These are phyloP conservation scores for Teunomyces stri DNA, from an alignment of 805 yeast species.

Conservation along the genomic window DNA sequence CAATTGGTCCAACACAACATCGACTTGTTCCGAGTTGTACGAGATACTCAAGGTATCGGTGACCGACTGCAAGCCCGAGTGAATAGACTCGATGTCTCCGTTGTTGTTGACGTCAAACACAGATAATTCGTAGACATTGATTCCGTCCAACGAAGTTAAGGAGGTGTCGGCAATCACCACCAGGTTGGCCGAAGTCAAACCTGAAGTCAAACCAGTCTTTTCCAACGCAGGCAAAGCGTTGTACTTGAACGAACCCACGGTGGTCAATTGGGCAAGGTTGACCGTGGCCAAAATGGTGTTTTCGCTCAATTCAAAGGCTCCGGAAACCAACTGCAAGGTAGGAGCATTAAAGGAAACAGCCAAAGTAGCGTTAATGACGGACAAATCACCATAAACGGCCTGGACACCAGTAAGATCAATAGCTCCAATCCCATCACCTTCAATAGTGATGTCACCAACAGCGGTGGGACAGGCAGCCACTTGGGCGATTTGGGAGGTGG, in stretches of 20 bases:
- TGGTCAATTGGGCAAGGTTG: slow-evolving; percentile 72
- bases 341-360: slow-evolving; percentile 76
- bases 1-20: slow-evolving; percentile 65
- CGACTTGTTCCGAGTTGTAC: slow-evolving; percentile 78
- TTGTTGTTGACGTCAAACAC: slow-evolving; percentile 88
- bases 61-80: slow-evolving; percentile 71
- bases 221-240: slow-evolving; percentile 84
- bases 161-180: slow-evolving; percentile 74
- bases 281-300: slow-evolving; percentile 67
- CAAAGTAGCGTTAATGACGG: slow-evolving; percentile 59
- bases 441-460: slow-evolving; percentile 72
- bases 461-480: slow-evolving; percentile 75
- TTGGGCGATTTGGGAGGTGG: slow-evolving; percentile 73
- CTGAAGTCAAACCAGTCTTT: slow-evolving; percentile 60
- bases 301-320: slow-evolving; percentile 57
- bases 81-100: slow-evolving; percentile 65
- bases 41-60: slow-evolving; percentile 75
- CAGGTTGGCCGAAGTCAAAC: slow-evolving; percentile 70
- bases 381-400: slow-evolving; percentile 75
- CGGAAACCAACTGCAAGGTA: slow-evolving; percentile 69
- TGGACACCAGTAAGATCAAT: slow-evolving; percentile 72
- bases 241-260: slow-evolving; percentile 79
- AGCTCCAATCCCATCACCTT: slow-evolving; percentile 56
- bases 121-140: slow-evolving; percentile 46
- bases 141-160: slow-evolving; percentile 65